phyloP scores from a whole-genome alignment of 2,329 filamentous ascomycete genomes.

The Thielaviopsis punctulata region DNA sequence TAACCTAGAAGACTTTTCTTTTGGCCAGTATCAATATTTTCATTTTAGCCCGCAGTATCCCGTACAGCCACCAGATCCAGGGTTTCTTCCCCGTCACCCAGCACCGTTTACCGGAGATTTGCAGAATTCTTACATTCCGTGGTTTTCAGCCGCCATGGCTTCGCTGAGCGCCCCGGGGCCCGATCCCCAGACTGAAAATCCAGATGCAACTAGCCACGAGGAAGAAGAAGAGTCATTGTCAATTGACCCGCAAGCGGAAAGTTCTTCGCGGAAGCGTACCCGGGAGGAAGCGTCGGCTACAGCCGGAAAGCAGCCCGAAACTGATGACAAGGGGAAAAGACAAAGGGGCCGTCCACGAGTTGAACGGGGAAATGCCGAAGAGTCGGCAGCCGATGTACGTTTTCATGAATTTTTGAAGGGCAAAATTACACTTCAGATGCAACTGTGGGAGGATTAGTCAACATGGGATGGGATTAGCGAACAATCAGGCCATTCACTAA shows the following conservation, averaged over 20 bases:
- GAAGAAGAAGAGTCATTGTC: neutral
- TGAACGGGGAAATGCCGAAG: constrained; percentile 46
- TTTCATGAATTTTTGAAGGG: constrained; percentile 7
- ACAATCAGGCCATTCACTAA: constrained; percentile 14
- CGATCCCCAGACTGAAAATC: neutral
- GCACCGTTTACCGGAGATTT: neutral
- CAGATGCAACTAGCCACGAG: neutral
- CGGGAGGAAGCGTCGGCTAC: neutral
- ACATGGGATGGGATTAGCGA: neutral
- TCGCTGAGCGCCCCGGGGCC: neutral
- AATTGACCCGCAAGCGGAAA: neutral
- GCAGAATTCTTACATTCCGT: neutral
- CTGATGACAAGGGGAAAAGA: constrained; percentile 32
- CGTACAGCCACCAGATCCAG: neutral
- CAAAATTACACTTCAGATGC: no score
- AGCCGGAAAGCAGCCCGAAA: constrained; percentile 17
- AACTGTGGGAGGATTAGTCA: constrained; percentile 1
- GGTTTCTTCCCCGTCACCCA: neutral
- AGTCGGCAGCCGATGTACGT: constrained; percentile 63
- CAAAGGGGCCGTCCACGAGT: constrained; percentile 57
- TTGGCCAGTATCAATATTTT: neutral
- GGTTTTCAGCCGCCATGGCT: neutral
- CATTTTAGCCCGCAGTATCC: neutral
- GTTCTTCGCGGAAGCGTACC: neutral
- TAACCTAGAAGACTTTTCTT: neutral